Evolutionary conservation across 352 stramenopile species (phyloP).

Genomic region (Globisporangium paroecandrum): DNA sequence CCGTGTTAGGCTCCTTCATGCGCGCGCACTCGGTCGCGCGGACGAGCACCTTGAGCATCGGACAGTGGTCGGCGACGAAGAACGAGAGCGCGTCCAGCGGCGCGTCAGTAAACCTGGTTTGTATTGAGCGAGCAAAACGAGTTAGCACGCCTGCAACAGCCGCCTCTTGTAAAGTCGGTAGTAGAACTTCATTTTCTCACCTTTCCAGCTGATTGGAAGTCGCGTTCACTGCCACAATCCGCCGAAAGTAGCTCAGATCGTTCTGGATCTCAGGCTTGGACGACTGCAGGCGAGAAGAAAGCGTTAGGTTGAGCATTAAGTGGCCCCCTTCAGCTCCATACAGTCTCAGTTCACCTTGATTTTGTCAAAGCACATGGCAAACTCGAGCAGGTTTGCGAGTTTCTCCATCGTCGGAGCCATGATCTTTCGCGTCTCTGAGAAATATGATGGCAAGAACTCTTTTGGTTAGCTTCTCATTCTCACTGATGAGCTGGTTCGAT

Average conservation of each 20-base stretch:
- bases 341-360: conserved; percentile 27
- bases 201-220: conserved; percentile 46
- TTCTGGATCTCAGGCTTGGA: conserved; percentile 57
- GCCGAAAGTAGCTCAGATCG: conserved; percentile 57
- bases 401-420: conserved; percentile 42
- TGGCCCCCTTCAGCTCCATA: not conserved
- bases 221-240: conserved; percentile 37
- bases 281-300: conserved; percentile 10
- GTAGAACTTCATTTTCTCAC: conserved; percentile 13
- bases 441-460: not conserved
- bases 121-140: not conserved
- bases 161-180: not conserved
- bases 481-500: not conserved
- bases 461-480: not conserved
- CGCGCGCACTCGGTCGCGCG: conserved; percentile 37
- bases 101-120: conserved; percentile 32
- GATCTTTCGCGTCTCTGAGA: conserved; percentile 27
- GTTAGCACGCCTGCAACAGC: not conserved
- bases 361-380: conserved; percentile 50
- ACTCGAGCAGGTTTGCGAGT: conserved; percentile 51
- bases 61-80: conserved; percentile 57
- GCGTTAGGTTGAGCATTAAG: not conserved
- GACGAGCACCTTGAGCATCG: conserved; percentile 55
- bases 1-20: conserved; percentile 31
- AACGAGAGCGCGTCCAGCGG: conserved; percentile 54